A percentile compares a stretch with the other conserved stretches of the same genome.
These are phyloP conservation scores for Xerocomus brunneocitrinus DNA, from an alignment of 768 basidiomycete species.

Conservation along the genomic window DNA sequence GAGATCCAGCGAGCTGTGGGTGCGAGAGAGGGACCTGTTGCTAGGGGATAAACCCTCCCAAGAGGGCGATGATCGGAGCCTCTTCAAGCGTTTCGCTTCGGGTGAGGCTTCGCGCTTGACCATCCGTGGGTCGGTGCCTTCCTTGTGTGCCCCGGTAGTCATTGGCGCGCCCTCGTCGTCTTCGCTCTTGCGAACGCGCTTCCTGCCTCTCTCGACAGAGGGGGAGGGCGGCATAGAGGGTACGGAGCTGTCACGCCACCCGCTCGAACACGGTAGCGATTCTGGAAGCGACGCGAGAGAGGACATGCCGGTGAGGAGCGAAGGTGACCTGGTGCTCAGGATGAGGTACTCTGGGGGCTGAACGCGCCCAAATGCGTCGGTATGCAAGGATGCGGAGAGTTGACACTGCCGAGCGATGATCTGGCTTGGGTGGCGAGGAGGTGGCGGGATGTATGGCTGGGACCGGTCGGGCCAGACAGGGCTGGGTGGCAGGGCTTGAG, in stretches of 20 bases:
- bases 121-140: too few relatives aligned
- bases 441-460: neutral
- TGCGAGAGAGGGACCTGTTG: neutral
- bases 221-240: conserved; percentile 7
- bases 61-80: conserved; percentile 1
- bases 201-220: conserved; percentile 8
- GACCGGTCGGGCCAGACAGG: conserved; percentile 12
- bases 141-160: neutral
- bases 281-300: neutral
- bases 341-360: neutral
- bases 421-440: neutral
- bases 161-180: neutral
- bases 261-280: neutral
- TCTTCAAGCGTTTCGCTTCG: conserved; percentile 12
- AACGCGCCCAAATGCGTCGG: conserved; percentile 12
- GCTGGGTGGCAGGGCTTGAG: neutral
- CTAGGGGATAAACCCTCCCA: neutral
- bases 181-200: conserved; percentile 13
- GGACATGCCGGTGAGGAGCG: neutral
- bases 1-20: neutral
- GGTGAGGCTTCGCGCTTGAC: conserved; percentile 1
- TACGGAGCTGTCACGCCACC: neutral
- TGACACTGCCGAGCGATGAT: conserved; percentile 11
- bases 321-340: neutral
- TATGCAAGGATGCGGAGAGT: neutral